Evolutionary conservation across 768 basidiomycete genomes (phyloP).

Genomic region (Coprinellus micaceus): DNA sequence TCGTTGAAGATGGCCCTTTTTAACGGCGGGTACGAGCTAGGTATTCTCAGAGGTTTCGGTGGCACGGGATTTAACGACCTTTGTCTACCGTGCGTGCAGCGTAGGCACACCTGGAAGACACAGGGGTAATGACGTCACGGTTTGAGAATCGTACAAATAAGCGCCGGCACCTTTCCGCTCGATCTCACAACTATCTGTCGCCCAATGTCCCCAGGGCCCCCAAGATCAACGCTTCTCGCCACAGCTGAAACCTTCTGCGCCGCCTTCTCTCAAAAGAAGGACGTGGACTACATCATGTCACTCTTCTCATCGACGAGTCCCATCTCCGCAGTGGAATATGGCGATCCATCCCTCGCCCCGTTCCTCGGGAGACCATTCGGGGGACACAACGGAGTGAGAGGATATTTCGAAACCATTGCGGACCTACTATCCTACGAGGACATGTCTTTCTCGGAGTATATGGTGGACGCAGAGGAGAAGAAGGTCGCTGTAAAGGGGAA

Average conservation of each 20-base stretch:
- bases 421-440: constrained; percentile 45
- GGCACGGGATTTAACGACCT: too few species aligned
- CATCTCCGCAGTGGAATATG: constrained; percentile 51
- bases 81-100: too few species aligned
- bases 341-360: constrained; percentile 50
- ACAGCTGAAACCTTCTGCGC: constrained; percentile 49
- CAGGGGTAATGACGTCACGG: too few species aligned
- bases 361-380: constrained; percentile 53
- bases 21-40: too few species aligned
- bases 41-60: too few species aligned
- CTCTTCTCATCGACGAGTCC: constrained; percentile 47
- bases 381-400: constrained; percentile 38
- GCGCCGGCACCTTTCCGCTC: too few species aligned
- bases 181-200: too few species aligned
- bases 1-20: too few species aligned
- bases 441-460: constrained; percentile 52
- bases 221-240: constrained; percentile 34
- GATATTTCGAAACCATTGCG: constrained; percentile 49
- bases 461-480: constrained; percentile 46
- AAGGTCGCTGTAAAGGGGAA: constrained; percentile 54
- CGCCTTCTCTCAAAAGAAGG: constrained; percentile 45
- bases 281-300: constrained; percentile 39
- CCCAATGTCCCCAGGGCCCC: constrained; percentile 15
- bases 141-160: too few species aligned
- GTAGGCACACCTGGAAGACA: too few species aligned